phyloP scores from a whole-genome alignment of 768 basidiomycete genomes.

The Leccinum olivaceopallidum region DNA sequence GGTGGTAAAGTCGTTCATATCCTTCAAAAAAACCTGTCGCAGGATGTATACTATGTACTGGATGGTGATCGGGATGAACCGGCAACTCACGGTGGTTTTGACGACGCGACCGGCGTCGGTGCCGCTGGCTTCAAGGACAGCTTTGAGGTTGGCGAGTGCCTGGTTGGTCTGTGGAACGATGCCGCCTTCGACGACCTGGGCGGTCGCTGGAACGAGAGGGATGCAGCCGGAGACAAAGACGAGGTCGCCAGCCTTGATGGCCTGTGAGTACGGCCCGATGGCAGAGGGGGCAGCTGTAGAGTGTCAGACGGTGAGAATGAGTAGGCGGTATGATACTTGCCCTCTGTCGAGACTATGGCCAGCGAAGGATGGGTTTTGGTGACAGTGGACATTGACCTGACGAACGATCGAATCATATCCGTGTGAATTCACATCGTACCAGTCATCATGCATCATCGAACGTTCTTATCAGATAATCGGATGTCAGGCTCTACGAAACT shows the following conservation, averaged over 20 bases:
- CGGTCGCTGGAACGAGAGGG: constrained; percentile 74
- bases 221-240: constrained; percentile 92
- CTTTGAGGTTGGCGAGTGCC: constrained; percentile 82
- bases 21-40: constrained; percentile 82
- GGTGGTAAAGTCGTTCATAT: constrained; percentile 85
- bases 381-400: constrained; percentile 26
- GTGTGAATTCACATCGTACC: neutral
- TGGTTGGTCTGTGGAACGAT: constrained; percentile 60
- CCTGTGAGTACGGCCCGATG: constrained; percentile 88
- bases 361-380: constrained; percentile 38
- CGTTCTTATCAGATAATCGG: too few species aligned
- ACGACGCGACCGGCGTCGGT: constrained; percentile 78
- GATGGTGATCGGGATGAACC: neutral
- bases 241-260: constrained; percentile 77
- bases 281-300: constrained; percentile 69
- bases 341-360: constrained; percentile 34
- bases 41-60: neutral
- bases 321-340: constrained; percentile 11
- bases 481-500: too few species aligned
- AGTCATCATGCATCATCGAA: too few species aligned
- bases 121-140: constrained; percentile 81
- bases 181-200: constrained; percentile 35
- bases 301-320: neutral
- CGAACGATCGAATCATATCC: neutral
- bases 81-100: constrained; percentile 84